Percentiles rank a stretch among this genome's conserved stretches.
These are phyloP conservation scores for Rhodamnia argentea DNA, from an alignment of 345 rosid species.

Conservation along the genomic window DNA sequence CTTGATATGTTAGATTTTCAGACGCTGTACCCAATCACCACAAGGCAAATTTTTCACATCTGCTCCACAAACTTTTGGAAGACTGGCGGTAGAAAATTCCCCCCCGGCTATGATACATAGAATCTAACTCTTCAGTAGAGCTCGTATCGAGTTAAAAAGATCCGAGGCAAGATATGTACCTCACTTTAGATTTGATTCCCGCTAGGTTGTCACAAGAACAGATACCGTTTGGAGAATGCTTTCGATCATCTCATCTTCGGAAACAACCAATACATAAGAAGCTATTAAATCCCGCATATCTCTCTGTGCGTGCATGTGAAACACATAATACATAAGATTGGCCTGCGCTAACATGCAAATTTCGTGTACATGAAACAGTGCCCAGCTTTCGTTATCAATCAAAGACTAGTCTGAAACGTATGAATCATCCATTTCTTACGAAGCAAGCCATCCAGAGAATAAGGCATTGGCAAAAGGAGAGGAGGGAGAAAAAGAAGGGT, in stretches of 20 bases:
- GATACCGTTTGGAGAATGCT: too few species aligned
- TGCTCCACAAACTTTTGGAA: not conserved
- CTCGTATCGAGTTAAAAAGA: not conserved
- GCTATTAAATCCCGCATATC: not conserved
- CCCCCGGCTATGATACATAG: not conserved
- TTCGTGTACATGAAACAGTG: not conserved
- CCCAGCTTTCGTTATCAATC: not conserved
- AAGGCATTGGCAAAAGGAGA: not conserved
- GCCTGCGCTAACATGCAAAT: not conserved
- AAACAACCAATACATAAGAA: too few species aligned
- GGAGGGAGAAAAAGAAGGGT: not conserved
- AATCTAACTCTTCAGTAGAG: not conserved
- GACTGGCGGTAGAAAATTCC: not conserved
- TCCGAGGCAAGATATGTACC: too few species aligned
- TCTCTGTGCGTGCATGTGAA: not conserved
- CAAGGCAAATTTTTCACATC: not conserved
- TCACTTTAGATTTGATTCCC: not conserved
- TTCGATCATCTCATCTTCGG: not conserved
- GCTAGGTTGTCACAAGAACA: too few species aligned
- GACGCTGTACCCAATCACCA: not conserved
- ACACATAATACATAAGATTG: not conserved
- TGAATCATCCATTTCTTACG: not conserved
- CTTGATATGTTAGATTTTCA: not conserved
- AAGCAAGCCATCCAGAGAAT: not conserved
- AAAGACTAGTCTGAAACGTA: not conserved